phyloP scores from a whole-genome alignment of 1,284 basidiomycete species.

The Vanrija sp. region DNA sequence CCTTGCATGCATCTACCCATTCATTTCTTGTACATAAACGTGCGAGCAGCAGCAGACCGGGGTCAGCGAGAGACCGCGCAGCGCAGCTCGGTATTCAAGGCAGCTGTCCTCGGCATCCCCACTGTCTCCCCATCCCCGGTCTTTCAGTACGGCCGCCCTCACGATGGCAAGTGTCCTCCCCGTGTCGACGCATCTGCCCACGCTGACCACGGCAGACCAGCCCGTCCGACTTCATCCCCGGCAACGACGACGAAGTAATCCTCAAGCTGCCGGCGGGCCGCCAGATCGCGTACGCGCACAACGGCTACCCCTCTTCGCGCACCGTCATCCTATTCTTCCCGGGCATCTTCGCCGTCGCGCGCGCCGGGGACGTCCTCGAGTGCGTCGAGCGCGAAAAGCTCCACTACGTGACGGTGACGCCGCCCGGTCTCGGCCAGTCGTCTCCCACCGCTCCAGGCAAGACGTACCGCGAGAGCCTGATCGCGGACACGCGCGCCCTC shows the following conservation, averaged over 20 bases:
- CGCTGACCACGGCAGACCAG: not conserved
- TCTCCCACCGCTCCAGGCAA: constrained; percentile 7
- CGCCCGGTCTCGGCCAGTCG: constrained; percentile 7
- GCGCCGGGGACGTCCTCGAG: not conserved
- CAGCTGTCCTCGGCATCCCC: too few species aligned
- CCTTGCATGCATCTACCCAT: too few species aligned
- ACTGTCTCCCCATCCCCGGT: too few species aligned
- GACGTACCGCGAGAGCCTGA: constrained; percentile 52
- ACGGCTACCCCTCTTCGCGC: not conserved
- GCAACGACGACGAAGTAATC: constrained; percentile 1
- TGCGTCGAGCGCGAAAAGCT: not conserved
- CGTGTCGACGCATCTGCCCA: too few species aligned
- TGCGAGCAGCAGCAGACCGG: too few species aligned
- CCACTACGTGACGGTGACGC: constrained; percentile 7
- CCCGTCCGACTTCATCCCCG: not conserved
- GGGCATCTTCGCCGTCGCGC: constrained; percentile 3
- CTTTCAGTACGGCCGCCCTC: too few species aligned
- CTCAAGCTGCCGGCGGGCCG: not conserved
- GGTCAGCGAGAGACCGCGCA: too few species aligned
- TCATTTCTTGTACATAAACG: too few species aligned
- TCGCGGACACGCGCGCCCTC: constrained; percentile 53
- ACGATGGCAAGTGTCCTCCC: too few species aligned
- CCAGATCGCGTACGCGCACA: constrained; percentile 6
- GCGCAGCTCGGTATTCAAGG: too few species aligned
- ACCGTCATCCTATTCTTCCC: constrained; percentile 8